A percentile compares a stretch with the other conserved stretches of the same genome.
Evolutionary conservation across 1,139 yeast species (phyloP).

Genomic region (Diutina catenulata): DNA sequence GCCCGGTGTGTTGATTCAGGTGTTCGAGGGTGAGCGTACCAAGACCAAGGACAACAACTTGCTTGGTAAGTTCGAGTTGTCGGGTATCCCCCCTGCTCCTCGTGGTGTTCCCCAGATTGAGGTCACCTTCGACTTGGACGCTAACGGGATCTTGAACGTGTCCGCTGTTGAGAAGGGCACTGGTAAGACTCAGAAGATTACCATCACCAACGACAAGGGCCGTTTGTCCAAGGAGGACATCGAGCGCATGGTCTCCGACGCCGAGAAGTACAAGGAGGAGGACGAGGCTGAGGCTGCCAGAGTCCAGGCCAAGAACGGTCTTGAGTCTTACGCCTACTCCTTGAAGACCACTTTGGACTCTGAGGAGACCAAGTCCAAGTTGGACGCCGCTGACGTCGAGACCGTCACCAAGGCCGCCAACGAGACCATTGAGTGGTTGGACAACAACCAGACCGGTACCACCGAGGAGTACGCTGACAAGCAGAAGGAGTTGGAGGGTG

Average conservation of each 20-base stretch:
- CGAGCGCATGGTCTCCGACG: constrained; percentile 91
- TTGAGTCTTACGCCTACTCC: constrained; percentile 86
- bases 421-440: constrained; percentile 82
- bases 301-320: constrained; percentile 49
- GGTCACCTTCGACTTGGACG: constrained; percentile 6
- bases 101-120: constrained; percentile 8
- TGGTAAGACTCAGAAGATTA: constrained; percentile 60
- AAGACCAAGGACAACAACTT: constrained; percentile 6
- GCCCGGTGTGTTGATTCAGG: constrained; percentile 6
- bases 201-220: constrained; percentile 95
- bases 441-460: constrained; percentile 76
- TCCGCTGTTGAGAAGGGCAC: constrained; percentile 7
- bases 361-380: constrained; percentile 73
- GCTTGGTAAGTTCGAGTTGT: constrained; percentile 6
- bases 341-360: constrained; percentile 75
- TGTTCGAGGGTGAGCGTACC: constrained; percentile 6
- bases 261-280: constrained; percentile 48
- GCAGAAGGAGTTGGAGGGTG: constrained; percentile 89
- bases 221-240: constrained; percentile 88
- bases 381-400: constrained; percentile 69
- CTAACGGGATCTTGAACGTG: constrained; percentile 6
- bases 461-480: constrained; percentile 79
- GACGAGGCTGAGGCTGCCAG: constrained; percentile 8
- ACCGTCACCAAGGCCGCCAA: constrained; percentile 75
- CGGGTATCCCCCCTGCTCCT: constrained; percentile 6